Percentiles rank a stretch among this genome's conserved stretches.
These are phyloP conservation scores for Chalara sp. DNA, from an alignment of 2,329 filamentous ascomycete species.

Conservation along the genomic window DNA sequence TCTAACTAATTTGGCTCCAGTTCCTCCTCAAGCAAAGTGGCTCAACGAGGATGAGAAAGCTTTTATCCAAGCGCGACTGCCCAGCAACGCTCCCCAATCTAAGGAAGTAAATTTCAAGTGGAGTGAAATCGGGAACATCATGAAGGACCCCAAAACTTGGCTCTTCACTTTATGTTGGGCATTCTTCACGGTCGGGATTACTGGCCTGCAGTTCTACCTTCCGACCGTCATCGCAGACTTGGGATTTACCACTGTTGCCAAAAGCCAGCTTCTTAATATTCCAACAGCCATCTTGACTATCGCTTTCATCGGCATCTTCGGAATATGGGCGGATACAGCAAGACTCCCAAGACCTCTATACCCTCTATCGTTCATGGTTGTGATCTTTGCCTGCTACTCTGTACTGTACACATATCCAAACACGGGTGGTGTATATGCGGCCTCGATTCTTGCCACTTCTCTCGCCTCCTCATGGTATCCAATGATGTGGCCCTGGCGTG, in stretches of 20 bases:
- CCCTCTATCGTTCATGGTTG: conserved; percentile 34
- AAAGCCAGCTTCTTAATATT: conserved; percentile 42
- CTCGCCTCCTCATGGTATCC: conserved; percentile 36
- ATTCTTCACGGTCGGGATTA: conserved; percentile 36
- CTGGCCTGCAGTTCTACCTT: conserved; percentile 36
- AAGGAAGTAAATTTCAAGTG: conserved; percentile 35
- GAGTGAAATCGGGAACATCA: conserved; percentile 30
- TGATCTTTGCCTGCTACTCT: conserved; percentile 38
- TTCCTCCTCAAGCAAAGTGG: conserved; percentile 38
- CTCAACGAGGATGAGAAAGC: conserved; percentile 38
- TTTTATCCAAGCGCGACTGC: conserved; percentile 41
- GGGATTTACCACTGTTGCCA: conserved; percentile 35
- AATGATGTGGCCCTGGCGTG: conserved; percentile 46
- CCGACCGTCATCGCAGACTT: conserved; percentile 36
- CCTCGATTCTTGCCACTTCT: conserved; percentile 37
- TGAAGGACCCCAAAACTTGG: conserved; percentile 38
- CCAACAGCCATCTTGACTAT: conserved; percentile 37
- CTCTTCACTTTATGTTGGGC: conserved; percentile 39
- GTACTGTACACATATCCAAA: conserved; percentile 39
- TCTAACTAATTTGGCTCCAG: conserved; percentile 16
- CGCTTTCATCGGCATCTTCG: conserved; percentile 35
- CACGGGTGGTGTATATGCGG: conserved; percentile 39
- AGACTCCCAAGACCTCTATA: conserved; percentile 36
- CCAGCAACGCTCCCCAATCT: conserved; percentile 35
- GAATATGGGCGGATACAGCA: conserved; percentile 36